Conservation (phyloP, 2,329 filamentous ascomycete genomes). For the Paradendryphiella salina region DNA sequence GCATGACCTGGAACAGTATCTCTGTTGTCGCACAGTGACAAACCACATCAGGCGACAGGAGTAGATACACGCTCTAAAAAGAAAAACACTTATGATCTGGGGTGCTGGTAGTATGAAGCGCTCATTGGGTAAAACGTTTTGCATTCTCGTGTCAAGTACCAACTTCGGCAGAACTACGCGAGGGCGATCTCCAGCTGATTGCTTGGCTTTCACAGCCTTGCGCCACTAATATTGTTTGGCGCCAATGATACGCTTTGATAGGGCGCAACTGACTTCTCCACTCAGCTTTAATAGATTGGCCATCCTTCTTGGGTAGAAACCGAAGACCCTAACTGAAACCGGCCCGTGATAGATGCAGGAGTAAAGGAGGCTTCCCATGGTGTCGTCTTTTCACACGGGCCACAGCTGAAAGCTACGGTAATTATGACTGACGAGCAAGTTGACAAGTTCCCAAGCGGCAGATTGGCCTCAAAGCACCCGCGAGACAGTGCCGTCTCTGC, state of each 20-base stretch:
- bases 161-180: slow-evolving; percentile 3
- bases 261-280: background rate
- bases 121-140: background rate
- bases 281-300: slow-evolving; percentile 1
- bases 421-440: background rate
- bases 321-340: background rate
- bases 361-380: background rate
- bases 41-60: background rate
- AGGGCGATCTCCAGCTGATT: slow-evolving; percentile 9
- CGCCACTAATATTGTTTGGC: slow-evolving; percentile 22
- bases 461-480: background rate
- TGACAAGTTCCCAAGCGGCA: background rate
- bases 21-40: no score
- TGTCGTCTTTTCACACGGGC: background rate
- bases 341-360: background rate
- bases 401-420: background rate
- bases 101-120: background rate
- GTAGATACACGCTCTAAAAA: background rate
- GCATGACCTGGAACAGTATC: no score
- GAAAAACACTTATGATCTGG: background rate
- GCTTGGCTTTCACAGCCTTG: slow-evolving; percentile 30
- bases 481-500: background rate
- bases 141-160: slow-evolving; percentile 9
- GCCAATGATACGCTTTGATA: slow-evolving; percentile 8
- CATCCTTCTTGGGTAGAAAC: slow-evolving; percentile 3